Evolutionary conservation across 805 yeast genomes (phyloP).

Genomic region (Yamadazyma philogaea): DNA sequence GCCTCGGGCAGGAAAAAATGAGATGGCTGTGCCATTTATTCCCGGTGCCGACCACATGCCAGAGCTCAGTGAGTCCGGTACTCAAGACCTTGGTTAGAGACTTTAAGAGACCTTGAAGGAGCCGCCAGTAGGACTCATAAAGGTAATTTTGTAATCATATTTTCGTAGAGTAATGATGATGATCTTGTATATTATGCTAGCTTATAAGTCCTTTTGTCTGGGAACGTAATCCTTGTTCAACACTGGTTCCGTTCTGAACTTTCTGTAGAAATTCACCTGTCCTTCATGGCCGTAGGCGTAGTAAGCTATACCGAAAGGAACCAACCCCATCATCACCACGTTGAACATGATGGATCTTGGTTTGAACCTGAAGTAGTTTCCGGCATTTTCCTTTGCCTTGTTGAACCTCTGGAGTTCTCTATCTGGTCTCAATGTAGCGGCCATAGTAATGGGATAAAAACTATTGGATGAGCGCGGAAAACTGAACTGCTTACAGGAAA

Average conservation of each 20-base stretch:
- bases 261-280: slow-evolving; percentile 28
- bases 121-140: not conserved
- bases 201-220: slow-evolving; percentile 22
- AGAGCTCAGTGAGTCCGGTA: too few relatives aligned
- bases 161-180: not conserved
- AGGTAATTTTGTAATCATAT: too few relatives aligned
- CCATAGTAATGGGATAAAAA: slow-evolving; percentile 24
- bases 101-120: not conserved
- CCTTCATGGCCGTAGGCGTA: slow-evolving; percentile 40
- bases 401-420: slow-evolving; percentile 41
- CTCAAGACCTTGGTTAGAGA: too few relatives aligned
- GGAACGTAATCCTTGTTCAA: slow-evolving; percentile 40
- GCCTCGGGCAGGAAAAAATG: slow-evolving; percentile 1
- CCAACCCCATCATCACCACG: slow-evolving; percentile 33
- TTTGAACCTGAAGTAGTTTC: slow-evolving; percentile 42
- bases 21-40: not conserved
- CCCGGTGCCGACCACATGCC: too few relatives aligned
- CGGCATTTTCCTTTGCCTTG: slow-evolving; percentile 39
- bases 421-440: slow-evolving; percentile 43
- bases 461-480: slow-evolving; percentile 2
- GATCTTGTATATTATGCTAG: slow-evolving; percentile 4
- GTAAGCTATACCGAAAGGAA: slow-evolving; percentile 37
- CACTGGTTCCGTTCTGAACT: slow-evolving; percentile 34
- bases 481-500: not conserved
- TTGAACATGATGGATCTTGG: slow-evolving; percentile 36